phyloP scores from a whole-genome alignment of 495 filamentous ascomycete species.

The Hyaloscypha variabilis region DNA sequence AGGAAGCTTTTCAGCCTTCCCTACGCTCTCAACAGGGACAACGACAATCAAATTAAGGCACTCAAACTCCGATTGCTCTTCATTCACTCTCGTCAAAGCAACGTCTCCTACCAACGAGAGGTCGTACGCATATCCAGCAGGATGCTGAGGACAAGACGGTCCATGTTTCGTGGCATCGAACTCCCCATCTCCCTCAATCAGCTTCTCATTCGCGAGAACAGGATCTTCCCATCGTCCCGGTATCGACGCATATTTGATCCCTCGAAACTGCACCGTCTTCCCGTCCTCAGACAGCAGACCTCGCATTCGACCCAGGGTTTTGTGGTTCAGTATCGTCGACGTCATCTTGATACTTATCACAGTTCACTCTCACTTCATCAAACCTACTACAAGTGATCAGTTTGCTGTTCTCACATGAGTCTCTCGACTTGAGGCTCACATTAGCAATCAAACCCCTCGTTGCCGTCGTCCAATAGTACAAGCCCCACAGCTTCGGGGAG shows the following conservation, averaged over 20 bases:
- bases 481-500: not conserved
- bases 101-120: slow-evolving; percentile 21
- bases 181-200: not conserved
- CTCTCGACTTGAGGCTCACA: too few relatives aligned
- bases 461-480: not conserved
- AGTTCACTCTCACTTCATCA: too few relatives aligned
- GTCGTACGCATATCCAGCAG: slow-evolving; percentile 10
- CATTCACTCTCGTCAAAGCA: not conserved
- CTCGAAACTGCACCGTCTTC: slow-evolving; percentile 20
- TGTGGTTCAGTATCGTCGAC: not conserved
- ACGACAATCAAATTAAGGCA: slow-evolving; percentile 24
- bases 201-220: not conserved
- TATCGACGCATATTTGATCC: slow-evolving; percentile 22
- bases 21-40: slow-evolving; percentile 3
- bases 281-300: slow-evolving; percentile 2
- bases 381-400: too few relatives aligned
- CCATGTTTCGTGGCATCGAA: slow-evolving; percentile 18
- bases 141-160: slow-evolving; percentile 22
- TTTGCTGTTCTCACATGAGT: too few relatives aligned
- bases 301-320: slow-evolving; percentile 12
- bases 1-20: not conserved
- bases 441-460: too few relatives aligned
- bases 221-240: slow-evolving; percentile 23
- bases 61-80: slow-evolving; percentile 16
- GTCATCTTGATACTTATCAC: not conserved